Evolutionary conservation across 2,329 filamentous ascomycete species (phyloP), one percentile per base, ranked within the genome.

Genomic region (Colletotrichum costaricense): DNA sequence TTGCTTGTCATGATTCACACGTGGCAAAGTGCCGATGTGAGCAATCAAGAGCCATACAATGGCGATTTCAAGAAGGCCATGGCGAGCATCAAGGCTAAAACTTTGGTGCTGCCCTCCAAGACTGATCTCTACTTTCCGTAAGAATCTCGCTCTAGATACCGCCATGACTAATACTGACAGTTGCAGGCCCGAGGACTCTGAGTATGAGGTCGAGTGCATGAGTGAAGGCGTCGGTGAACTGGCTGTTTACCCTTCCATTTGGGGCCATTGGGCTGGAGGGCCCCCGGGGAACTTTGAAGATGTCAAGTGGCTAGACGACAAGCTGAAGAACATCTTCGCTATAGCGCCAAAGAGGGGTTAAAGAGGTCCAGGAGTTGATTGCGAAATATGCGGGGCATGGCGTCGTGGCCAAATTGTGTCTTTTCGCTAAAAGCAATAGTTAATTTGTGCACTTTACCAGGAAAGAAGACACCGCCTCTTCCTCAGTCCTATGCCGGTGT

Each of bases 61-160:
- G 91, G 89, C 1, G 83, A 93, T 74, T 93, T 95, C 75, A 87
- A 88, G 72, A 87, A 88, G 66, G 91, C 92, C 0, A 87, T 96
- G 89, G 85, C 86, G 59, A 87, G 85, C 3, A 95, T 96, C 81
- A 93, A 92, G 79, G 92, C 93, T 1, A 94, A 91, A 77, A 91
- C 89, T 0, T 82, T 96, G 55, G 92, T 96, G 4, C 81, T 95
- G 16, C 94, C 94, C 0, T 83, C 86, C 26, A 90, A 93, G 79
- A 95, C 93, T 0, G 94, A 96, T 79, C 85, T 96, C 5, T 96
- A 96, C 79, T 96, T 97, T 76, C 93, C 94, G 64, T 73, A 33
- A 71, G 71, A 24, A 35, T 6, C 35, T 16, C 14, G 12, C 2
- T 4, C 3, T 2, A 8, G 12, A 12, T 3, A 5, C n/a, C 11